Percentiles rank a stretch among this genome's conserved stretches.
phyloP scores from a whole-genome alignment of 164 flowering plant species.

The Stephania japonica region DNA sequence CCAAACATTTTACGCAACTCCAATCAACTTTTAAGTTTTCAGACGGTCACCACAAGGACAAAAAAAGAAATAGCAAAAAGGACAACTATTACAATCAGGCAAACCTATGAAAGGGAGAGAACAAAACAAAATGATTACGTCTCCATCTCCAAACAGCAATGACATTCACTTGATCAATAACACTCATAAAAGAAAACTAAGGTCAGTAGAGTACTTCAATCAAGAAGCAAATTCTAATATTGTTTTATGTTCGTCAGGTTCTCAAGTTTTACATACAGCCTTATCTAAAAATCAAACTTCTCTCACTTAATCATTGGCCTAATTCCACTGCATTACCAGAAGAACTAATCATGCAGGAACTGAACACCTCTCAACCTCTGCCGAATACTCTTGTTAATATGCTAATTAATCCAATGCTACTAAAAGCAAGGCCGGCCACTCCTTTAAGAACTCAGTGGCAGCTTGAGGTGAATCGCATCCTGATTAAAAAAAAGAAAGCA shows the following conservation, averaged over 20 bases:
- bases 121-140: background rate
- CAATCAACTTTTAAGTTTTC: background rate
- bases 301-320: background rate
- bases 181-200: background rate
- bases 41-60: background rate
- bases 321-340: background rate
- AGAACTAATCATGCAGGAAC: background rate
- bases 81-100: background rate
- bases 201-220: background rate
- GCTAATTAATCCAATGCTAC: background rate
- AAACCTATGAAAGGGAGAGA: background rate
- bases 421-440: background rate
- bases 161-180: background rate
- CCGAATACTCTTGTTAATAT: background rate
- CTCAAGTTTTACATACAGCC: no score
- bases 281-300: background rate
- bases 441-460: background rate
- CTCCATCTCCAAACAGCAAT: background rate
- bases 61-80: no score
- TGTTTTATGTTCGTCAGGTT: no score
- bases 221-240: background rate
- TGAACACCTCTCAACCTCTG: background rate
- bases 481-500: background rate
- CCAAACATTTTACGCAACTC: conserved; percentile 2
- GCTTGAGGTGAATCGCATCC: background rate